Base-by-base conservation (phyloP, 306 rosid species). In the Styphnolobium japonicum region DNA sequence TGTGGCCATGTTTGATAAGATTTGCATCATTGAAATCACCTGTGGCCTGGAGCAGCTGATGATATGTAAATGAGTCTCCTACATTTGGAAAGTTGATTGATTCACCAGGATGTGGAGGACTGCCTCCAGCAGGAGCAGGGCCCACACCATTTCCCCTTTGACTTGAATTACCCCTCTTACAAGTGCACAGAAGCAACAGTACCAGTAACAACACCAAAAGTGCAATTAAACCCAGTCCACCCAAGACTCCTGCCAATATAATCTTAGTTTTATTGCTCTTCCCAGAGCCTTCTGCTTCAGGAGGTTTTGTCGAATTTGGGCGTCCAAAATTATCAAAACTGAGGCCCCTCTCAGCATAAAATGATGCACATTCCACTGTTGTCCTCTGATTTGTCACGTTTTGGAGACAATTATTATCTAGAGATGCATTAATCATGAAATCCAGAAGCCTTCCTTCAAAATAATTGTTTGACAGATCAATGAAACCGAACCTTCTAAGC, bases 41-140 rank as follows among this genome's bases (percentile, higher is more conserved):
- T 0, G 94, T 85, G 64, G 98, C 97, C 86, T 86, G 91, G 76
- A 92, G 96, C 76, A 95, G 80, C 82, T 92, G 92, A 74, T 88
- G 91, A 74, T 87, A 89, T 31, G 94, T 81, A 82, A 89, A 90
- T 11, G 90, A 85, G 53, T 92, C 96, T 75, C 98, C 97, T 19
- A 86, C 60, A 65, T 83, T 90, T 33, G 94, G 55, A 81, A 86
- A 88, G 82, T 91, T 78, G 0, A 88, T 51, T 3, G 85, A 57
- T 51, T 73, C 90, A 68, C 85, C 87, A 2, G 90, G 86, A 43
- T 87, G 86, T 3, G 88, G 81, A 65, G 89, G 87, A 51, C 85
- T 55, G 22, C 85, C 80, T 69, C 86, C 82, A 23, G 86, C 51
- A 14, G 91, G 86, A 73, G 85, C 91, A 58, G 92, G 84, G 52